phyloP scores from a whole-genome alignment of 352 stramenopile species.

The Phytophthora sansomeana region DNA sequence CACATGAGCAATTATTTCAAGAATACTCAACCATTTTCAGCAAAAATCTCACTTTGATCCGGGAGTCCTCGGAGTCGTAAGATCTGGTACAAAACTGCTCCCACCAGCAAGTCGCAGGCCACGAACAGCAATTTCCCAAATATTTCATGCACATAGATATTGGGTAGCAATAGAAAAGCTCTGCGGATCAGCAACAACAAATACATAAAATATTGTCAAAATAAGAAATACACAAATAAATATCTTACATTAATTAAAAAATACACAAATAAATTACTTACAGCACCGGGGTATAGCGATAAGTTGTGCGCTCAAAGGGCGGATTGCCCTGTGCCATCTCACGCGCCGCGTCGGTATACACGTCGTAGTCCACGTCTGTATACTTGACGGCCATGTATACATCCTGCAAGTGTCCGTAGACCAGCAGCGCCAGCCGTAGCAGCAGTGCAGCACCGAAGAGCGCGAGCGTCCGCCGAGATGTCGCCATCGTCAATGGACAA shows the following conservation, averaged over 20 bases:
- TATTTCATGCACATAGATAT: constrained; percentile 74
- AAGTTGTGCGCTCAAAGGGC: constrained; percentile 97
- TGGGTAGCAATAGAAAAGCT: constrained; percentile 77
- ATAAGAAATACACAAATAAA: neutral
- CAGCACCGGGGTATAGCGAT: constrained; percentile 98
- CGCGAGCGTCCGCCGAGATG: constrained; percentile 30
- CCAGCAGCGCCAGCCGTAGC: constrained; percentile 68
- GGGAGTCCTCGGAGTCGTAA: constrained; percentile 72
- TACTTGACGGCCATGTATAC: constrained; percentile 92
- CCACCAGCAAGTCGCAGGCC: constrained; percentile 93
- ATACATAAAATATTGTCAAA: constrained; percentile 1
- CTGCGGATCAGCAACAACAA: constrained; percentile 34
- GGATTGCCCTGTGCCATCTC: constrained; percentile 89
- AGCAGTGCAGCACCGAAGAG: constrained; percentile 64
- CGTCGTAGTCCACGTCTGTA: constrained; percentile 99
- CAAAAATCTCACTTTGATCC: constrained; percentile 47
- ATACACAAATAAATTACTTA: constrained; percentile 33
- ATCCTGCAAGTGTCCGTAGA: constrained; percentile 85
- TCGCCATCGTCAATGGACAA: constrained; percentile 21
- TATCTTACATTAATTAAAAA: constrained; percentile 37
- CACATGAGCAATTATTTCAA: neutral
- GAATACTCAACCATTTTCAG: neutral
- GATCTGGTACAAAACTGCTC: constrained; percentile 90
- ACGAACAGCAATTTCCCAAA: constrained; percentile 98
- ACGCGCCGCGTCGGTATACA: constrained; percentile 97